phyloP scores from a whole-genome alignment of 495 filamentous ascomycete species.

The Neurospora sp. region DNA sequence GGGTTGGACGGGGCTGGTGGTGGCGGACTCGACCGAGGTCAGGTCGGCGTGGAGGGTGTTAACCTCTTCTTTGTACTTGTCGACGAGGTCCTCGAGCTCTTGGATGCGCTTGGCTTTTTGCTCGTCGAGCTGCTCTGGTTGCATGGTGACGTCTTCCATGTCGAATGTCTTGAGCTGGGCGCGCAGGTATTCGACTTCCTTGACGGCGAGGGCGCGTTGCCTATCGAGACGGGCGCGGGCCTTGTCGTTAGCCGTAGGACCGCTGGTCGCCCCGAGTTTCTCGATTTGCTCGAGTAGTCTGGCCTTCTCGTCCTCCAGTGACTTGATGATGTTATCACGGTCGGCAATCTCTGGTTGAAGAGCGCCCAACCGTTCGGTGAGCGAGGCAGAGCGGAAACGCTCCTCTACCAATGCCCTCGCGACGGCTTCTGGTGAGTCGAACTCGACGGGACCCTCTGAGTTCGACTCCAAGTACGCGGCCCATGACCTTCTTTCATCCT shows the following conservation, averaged over 20 bases:
- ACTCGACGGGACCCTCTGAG: constrained; percentile 50
- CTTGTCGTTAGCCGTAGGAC: constrained; percentile 43
- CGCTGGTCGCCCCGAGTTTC: constrained; percentile 43
- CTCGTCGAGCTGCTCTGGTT: constrained; percentile 65
- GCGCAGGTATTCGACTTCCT: constrained; percentile 88
- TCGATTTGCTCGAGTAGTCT: constrained; percentile 57
- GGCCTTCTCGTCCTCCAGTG: constrained; percentile 57
- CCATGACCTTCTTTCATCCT: constrained; percentile 84
- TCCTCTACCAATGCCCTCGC: constrained; percentile 76
- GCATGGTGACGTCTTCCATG: constrained; percentile 76
- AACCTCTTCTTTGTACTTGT: constrained; percentile 79
- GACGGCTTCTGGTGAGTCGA: constrained; percentile 80
- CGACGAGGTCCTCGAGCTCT: constrained; percentile 75
- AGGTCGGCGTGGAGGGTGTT: constrained; percentile 63
- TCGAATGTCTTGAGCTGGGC: constrained; percentile 89
- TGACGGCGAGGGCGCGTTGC: constrained; percentile 72
- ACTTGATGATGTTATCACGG: constrained; percentile 66
- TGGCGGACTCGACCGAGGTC: constrained; percentile 43
- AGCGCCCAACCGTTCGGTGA: constrained; percentile 67
- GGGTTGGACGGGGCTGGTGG: constrained; percentile 16
- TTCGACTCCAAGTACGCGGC: constrained; percentile 64
- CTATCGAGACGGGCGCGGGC: constrained; percentile 63
- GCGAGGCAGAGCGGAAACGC: constrained; percentile 62
- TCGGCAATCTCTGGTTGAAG: constrained; percentile 70
- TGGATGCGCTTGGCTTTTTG: constrained; percentile 65